phyloP scores from a whole-genome alignment of 2,329 filamentous ascomycete genomes.

The Fusarium sp. region DNA sequence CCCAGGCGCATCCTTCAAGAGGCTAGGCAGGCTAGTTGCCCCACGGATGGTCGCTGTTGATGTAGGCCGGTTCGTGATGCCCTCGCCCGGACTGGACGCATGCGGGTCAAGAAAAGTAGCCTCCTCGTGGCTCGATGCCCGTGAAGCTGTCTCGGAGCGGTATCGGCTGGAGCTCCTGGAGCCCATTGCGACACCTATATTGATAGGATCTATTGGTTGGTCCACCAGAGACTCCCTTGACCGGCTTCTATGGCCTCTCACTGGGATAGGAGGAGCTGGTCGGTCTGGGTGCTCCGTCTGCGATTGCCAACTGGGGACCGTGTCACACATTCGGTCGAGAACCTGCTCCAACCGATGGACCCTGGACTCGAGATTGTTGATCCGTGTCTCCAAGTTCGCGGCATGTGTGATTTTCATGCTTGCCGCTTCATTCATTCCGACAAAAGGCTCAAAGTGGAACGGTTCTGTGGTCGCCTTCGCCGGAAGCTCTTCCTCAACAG shows the following conservation, averaged over 20 bases:
- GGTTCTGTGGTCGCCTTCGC: constrained; percentile 56
- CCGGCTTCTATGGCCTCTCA: constrained; percentile 30
- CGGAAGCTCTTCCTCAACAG: constrained; percentile 44
- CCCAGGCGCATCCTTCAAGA: constrained; percentile 47
- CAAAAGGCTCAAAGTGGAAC: constrained; percentile 62
- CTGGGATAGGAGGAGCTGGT: constrained; percentile 40
- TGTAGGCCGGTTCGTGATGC: constrained; percentile 47
- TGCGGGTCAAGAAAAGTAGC: constrained; percentile 52
- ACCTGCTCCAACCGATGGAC: constrained; percentile 62
- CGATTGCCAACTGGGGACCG: constrained; percentile 52
- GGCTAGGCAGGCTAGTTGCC: constrained; percentile 54
- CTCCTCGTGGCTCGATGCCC: constrained; percentile 49
- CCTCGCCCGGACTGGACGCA: constrained; percentile 2
- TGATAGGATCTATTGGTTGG: constrained; percentile 3
- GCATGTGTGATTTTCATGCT: constrained; percentile 67
- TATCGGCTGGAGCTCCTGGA: constrained; percentile 47
- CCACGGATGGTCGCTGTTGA: constrained; percentile 60
- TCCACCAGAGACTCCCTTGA: background rate
- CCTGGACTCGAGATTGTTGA: constrained; percentile 60
- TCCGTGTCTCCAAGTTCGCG: constrained; percentile 61
- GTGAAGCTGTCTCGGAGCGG: constrained; percentile 47
- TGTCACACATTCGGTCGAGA: constrained; percentile 59
- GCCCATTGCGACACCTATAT: constrained; percentile 18
- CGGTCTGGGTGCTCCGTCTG: constrained; percentile 43
- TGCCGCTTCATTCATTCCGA: constrained; percentile 55